Evolutionary conservation across 257 asterid species (phyloP), one percentile per base, ranked within the genome.

Genomic region (Anisodus tanguticus): DNA sequence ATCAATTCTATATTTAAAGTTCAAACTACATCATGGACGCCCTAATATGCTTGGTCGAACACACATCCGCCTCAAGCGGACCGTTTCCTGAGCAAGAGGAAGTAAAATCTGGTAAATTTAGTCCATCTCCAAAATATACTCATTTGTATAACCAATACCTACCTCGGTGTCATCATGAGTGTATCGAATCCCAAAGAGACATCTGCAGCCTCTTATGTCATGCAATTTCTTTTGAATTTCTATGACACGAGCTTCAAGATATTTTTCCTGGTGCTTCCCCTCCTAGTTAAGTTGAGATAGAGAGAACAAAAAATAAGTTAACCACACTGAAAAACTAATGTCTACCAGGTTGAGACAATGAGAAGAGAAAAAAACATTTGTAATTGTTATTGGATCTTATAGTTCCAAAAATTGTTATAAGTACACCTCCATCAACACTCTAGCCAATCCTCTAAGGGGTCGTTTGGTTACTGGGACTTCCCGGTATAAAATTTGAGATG

Each of bases 191-290:
- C 86, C 87, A 93, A 93, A 97, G 85, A 92, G 89, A 80, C 98
- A 97, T 86, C 99, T 88, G 90, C 99, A 97, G 49, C 99, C 99
- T 87, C 99, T 89, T 66, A 95, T 89, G 83, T 97, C 99, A 82
- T 97, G 99, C 91, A 88, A 84, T 88, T 92, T 92, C 89, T 89
- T 92, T 84, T 91, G 91, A 82, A 97, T 91, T 45, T 91, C 93
- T 5, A 89, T 62, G 53, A 97, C 93, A 81, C 76, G 92, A 84
- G 98, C 98, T 82, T 96, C 99, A 43, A 88, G 92, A 87, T 96
- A 94, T 86, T 90, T 89, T 69, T 94, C 95, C 90, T 90, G 92
- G 82, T 96, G 92, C 45, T 89, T 87, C 12, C 84, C 90, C 91
- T 93, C 98, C 99, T 96, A 76, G 81, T 51, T 53, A 55, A 76